phyloP scores from a whole-genome alignment of 2,329 filamentous ascomycete species.

The Sphaerulina populicola region DNA sequence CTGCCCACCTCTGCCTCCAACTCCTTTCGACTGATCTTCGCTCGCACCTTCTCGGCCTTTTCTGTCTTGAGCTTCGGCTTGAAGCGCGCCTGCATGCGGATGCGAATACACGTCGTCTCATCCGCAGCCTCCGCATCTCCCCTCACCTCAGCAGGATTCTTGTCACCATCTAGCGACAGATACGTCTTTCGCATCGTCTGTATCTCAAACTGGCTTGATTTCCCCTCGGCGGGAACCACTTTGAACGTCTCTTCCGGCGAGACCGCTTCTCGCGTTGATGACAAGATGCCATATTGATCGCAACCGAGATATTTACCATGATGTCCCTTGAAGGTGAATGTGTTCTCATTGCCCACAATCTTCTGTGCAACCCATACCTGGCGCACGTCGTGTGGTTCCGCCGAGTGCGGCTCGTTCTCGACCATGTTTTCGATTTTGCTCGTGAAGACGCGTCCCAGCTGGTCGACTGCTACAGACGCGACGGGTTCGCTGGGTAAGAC shows the following conservation, averaged over 20 bases:
- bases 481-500: constrained; percentile 68
- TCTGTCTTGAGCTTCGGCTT: constrained; percentile 72
- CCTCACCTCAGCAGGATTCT: constrained; percentile 56
- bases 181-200: constrained; percentile 54
- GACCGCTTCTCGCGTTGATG: constrained; percentile 71
- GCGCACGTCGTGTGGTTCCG: constrained; percentile 89
- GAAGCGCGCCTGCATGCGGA: constrained; percentile 92
- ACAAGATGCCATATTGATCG: constrained; percentile 72
- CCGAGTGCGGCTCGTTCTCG: constrained; percentile 69
- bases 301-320: constrained; percentile 82
- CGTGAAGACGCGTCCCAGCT: constrained; percentile 76
- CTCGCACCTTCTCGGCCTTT: constrained; percentile 73
- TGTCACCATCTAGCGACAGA: constrained; percentile 48
- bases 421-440: constrained; percentile 78
- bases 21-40: constrained; percentile 80
- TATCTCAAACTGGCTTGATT: constrained; percentile 24
- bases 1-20: constrained; percentile 29
- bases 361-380: constrained; percentile 90
- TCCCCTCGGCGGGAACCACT: constrained; percentile 29
- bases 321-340: constrained; percentile 76
- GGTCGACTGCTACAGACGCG: constrained; percentile 74
- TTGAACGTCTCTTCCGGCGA: constrained; percentile 75
- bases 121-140: constrained; percentile 46
- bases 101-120: constrained; percentile 63
- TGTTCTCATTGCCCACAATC: constrained; percentile 68